Evolutionary conservation across 2,329 filamentous ascomycete genomes (phyloP).

Genomic region (Gaeumannomyces tritici): DNA sequence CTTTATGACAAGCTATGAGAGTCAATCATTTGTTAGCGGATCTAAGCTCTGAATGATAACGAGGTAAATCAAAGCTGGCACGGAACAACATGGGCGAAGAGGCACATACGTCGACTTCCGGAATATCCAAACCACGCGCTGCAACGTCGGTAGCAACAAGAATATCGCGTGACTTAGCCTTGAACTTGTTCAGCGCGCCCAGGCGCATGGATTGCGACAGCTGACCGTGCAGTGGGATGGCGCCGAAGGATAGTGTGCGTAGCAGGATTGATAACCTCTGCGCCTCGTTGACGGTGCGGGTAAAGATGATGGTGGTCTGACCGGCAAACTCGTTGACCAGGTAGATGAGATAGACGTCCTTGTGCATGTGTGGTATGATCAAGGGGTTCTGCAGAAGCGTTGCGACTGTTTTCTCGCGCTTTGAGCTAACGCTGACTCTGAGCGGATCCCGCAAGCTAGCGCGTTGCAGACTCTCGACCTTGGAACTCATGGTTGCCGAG

Average conservation of each 20-base stretch:
- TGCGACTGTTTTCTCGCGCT: slow-evolving; percentile 84
- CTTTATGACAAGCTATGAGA: slow-evolving; percentile 1
- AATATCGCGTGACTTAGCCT: slow-evolving; percentile 68
- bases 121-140: slow-evolving; percentile 84
- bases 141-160: slow-evolving; percentile 93
- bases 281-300: slow-evolving; percentile 82
- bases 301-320: slow-evolving; percentile 84
- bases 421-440: slow-evolving; percentile 69
- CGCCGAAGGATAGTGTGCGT: slow-evolving; percentile 75
- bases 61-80: not conserved
- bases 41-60: slow-evolving; percentile 2
- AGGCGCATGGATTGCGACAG: slow-evolving; percentile 80
- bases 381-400: slow-evolving; percentile 80
- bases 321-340: slow-evolving; percentile 79
- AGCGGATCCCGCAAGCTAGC: slow-evolving; percentile 80
- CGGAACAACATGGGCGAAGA: not conserved
- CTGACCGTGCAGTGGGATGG: slow-evolving; percentile 88
- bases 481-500: slow-evolving; percentile 73
- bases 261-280: slow-evolving; percentile 78
- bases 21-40: not conserved
- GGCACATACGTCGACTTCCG: slow-evolving; percentile 57
- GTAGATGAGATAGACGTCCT: slow-evolving; percentile 83
- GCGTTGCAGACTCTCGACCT: slow-evolving; percentile 85
- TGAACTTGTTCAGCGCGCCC: slow-evolving; percentile 86
- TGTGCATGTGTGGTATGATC: slow-evolving; percentile 77